Base-by-base conservation (phyloP, 768 basidiomycete species). In the Leccinum aurantiacum region DNA sequence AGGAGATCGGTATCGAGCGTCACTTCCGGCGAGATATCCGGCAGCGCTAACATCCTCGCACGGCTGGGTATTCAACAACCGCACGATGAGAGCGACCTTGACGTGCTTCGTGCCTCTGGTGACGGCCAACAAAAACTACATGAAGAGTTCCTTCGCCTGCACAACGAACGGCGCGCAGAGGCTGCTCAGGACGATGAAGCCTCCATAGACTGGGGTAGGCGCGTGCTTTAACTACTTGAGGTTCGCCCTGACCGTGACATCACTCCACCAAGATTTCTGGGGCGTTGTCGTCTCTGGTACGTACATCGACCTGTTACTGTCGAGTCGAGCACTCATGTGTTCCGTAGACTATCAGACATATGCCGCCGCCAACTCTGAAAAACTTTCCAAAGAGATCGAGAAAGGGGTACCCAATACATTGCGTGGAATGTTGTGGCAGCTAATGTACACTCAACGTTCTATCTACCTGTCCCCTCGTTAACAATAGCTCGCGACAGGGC, bases 381-480 rank as follows among this genome's bases (percentile, higher is more conserved):
- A 88, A 60, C 78, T 99, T 25, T 93, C 93, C 1, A 81, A 82
- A 66, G 96, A 95, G 4, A 99, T 99, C 56, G 94, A 97, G 64
- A 82, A 80, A 61, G 97, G 97, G 4, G 93, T 99, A 44, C 97
- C 97, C 14, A 79, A 84, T 47, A 86, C 93, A 2, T 76, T 95
- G 51, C 85, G 94, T 54, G 94, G 94, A 52, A 96, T 98, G 88
- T 86, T 96, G 79, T 98, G 92, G 93, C 95, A 97, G 71, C 81
- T 96, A 71, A 97, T 96, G 94, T 91, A 77, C 65, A 69, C 69
- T 56, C 64, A 44, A 56, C 54, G 51, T 59, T 4, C 25, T 37
- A 60, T 57, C n/a, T 51, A 17, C 44, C 41, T 58, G 54, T 49
- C 37, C 49, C 19, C n/a, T 52, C 60, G 54, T 56, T 65, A 22